Percentiles rank a stretch among this genome's conserved stretches.
Conservation (phyloP, 208 protist species). For the Acanthamoeba culbertsoni region DNA sequence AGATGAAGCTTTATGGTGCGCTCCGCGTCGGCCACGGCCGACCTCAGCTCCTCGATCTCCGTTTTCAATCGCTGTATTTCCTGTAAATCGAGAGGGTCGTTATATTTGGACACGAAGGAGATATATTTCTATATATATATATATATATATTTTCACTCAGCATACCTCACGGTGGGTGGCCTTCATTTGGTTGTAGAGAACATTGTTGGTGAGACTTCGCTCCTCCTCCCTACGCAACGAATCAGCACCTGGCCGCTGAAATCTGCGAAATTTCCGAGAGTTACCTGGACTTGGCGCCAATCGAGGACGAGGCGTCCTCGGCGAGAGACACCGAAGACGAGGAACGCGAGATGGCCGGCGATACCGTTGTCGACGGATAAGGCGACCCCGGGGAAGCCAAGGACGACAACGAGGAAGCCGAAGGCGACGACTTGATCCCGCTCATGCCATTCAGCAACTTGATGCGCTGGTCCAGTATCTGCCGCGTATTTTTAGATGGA, state of each 20-base stretch:
- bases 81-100: neutral
- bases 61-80: neutral
- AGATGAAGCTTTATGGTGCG: slow-evolving; percentile 15
- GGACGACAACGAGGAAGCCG: neutral
- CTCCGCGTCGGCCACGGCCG: slow-evolving; percentile 11
- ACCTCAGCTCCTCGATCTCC: neutral
- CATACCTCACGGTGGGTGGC: neutral
- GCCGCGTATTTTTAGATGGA: neutral
- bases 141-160: neutral
- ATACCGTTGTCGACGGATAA: no score
- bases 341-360: neutral
- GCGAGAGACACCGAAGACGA: neutral
- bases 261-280: neutral
- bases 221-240: neutral
- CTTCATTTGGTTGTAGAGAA: slow-evolving; percentile 47
- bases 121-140: neutral
- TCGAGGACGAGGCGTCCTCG: no score
- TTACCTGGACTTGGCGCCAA: neutral
- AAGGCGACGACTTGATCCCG: neutral
- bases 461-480: slow-evolving; percentile 25
- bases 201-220: neutral
- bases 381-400: neutral
- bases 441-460: slow-evolving; percentile 19
- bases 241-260: neutral
- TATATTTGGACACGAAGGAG: neutral